Percentiles rank a stretch among this genome's conserved stretches.
Conservation (phyloP, 2,329 filamentous ascomycete genomes). For the Colletotrichum orbiculare region DNA sequence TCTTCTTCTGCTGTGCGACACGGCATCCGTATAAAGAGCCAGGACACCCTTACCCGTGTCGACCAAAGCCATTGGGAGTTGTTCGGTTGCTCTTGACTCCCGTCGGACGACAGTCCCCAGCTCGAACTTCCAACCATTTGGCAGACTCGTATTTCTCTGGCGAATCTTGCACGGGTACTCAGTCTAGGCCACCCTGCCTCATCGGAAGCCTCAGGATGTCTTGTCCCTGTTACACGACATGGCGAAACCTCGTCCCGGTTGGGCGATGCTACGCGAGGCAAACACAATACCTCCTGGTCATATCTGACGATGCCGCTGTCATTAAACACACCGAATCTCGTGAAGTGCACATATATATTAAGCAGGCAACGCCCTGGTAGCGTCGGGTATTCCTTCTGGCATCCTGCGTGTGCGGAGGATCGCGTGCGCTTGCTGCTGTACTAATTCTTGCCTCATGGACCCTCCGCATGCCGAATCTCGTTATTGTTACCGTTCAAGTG, state of each 20-base stretch:
- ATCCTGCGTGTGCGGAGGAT: not conserved
- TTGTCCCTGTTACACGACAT: constrained; percentile 28
- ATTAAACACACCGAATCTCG: constrained; percentile 4
- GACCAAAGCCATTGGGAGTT: constrained; percentile 3
- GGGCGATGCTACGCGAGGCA: constrained; percentile 16
- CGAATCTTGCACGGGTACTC: not conserved
- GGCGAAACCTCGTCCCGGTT: constrained; percentile 10
- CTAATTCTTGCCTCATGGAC: no score
- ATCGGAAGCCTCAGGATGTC: constrained; percentile 31
- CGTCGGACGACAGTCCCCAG: constrained; percentile 21
- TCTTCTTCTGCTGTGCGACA: constrained; percentile 6
- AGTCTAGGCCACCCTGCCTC: constrained; percentile 17
- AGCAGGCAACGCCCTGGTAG: not conserved
- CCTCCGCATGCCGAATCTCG: no score
- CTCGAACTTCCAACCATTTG: constrained; percentile 6
- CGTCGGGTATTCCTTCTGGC: not conserved
- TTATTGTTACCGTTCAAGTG: no score
- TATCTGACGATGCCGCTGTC: not conserved
- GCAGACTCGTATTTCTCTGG: constrained; percentile 8
- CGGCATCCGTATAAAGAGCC: not conserved
- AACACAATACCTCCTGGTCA: constrained; percentile 15
- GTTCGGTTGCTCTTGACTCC: constrained; percentile 11
- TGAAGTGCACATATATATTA: constrained; percentile 2
- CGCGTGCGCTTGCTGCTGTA: no score
- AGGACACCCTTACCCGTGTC: constrained; percentile 6